Evolutionary conservation across 345 rosid species (phyloP), one percentile per base, ranked within the genome.

Genomic region (Euphorbia peplus): DNA sequence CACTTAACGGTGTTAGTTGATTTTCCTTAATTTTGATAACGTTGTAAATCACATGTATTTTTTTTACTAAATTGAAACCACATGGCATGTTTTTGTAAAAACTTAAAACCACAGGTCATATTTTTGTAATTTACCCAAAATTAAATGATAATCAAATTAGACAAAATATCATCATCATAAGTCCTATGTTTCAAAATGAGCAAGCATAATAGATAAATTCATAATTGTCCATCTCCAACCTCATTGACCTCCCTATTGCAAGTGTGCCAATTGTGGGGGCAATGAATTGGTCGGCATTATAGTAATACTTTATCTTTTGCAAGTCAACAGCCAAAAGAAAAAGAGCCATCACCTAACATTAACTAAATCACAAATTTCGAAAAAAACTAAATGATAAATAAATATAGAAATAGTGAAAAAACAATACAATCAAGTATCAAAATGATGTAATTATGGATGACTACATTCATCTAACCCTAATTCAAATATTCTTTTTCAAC

Each of bases 121-220:
- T n/a, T n/a, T n/a, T n/a, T n/a, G n/a, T n/a, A n/a, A n/a, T n/a
- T n/a, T n/a, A n/a, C n/a, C n/a, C n/a, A n/a, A n/a, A n/a, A n/a
- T n/a, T n/a, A 70, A 28, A 21, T 32, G 8, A 32, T 35, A 29
- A 64, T 75, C 63, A 52, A 42, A 68, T n/a, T 30, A 24, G 66
- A 63, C 66, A 63, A 63, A 19, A 22, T 24, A 41, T 41, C 51
- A 42, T 62, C 41, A 13, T 5, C 32, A 7, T 41, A 60, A 42
- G n/a, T 59, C 28, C 22, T 42, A 41, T n/a, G 3, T 63, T 63
- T 42, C 13, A n/a, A 1, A 22, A 15, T 15, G 15, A 21, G 1
- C 21, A 58, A n/a, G 15, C 63, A 59, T 18, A 30, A 51, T n/a
- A n/a, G 8, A 52, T 52, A 8, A n/a, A 52, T 19, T 19, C 24